phyloP scores from a whole-genome alignment of 1,139 yeast genomes.

The Insectozyma bohioensis region DNA sequence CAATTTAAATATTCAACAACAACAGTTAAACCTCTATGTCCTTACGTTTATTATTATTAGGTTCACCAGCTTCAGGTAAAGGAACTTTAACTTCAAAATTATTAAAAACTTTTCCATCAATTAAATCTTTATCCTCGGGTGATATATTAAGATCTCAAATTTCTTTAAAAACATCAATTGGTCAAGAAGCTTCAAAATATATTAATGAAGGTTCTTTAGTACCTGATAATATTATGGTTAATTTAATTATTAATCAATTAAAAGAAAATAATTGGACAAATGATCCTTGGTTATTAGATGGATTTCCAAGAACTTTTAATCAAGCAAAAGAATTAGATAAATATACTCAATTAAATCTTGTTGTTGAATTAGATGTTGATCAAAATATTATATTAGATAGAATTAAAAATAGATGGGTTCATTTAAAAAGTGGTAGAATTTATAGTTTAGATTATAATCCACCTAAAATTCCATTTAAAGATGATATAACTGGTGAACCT shows the following conservation, averaged over 20 bases:
- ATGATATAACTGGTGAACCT: slow-evolving; percentile 88
- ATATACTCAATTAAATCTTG: slow-evolving; percentile 57
- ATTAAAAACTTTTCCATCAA: slow-evolving; percentile 50
- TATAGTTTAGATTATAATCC: slow-evolving; percentile 87
- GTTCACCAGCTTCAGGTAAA: slow-evolving; percentile 95
- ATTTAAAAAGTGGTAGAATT: slow-evolving; percentile 78
- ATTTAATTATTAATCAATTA: slow-evolving; percentile 55
- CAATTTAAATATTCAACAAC: too few relatives aligned
- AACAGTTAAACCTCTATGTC: slow-evolving; percentile 22
- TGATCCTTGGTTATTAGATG: slow-evolving; percentile 78
- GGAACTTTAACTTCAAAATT: slow-evolving; percentile 81
- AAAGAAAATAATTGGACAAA: slow-evolving; percentile 45
- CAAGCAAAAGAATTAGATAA: slow-evolving; percentile 63
- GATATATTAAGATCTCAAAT: slow-evolving; percentile 76
- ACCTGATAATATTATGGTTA: slow-evolving; percentile 70
- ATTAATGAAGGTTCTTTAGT: slow-evolving; percentile 66
- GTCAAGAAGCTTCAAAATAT: slow-evolving; percentile 54
- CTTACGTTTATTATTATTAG: slow-evolving; percentile 67
- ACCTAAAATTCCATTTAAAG: slow-evolving; percentile 76
- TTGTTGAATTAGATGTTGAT: slow-evolving; percentile 83
- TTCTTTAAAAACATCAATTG: slow-evolving; percentile 52
- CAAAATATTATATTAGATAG: slow-evolving; percentile 74
- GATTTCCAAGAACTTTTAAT: slow-evolving; percentile 77
- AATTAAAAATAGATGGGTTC: slow-evolving; percentile 85
- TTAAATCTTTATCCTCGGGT: slow-evolving; percentile 73